A percentile compares a stretch with the other conserved stretches of the same genome.
Evolutionary conservation across 495 filamentous ascomycete species (phyloP).

Genomic region (Penicillium fimorum): DNA sequence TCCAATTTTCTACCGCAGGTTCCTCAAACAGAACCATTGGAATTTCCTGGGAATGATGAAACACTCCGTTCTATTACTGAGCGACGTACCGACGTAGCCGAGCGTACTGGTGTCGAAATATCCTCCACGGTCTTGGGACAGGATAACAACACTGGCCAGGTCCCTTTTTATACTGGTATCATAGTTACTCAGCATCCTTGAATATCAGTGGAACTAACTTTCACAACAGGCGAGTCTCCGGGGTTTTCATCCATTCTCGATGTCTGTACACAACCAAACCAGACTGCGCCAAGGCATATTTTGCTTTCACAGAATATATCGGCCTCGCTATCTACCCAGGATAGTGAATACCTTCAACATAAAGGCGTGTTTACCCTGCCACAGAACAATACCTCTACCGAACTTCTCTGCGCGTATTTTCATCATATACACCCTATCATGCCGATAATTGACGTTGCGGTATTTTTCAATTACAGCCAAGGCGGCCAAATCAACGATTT

Average conservation of each 20-base stretch:
- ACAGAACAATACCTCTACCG: slow-evolving; percentile 18
- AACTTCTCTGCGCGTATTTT: slow-evolving; percentile 34
- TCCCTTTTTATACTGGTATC: slow-evolving; percentile 34
- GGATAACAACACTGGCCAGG: slow-evolving; percentile 19
- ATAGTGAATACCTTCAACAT: slow-evolving; percentile 24
- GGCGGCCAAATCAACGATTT: slow-evolving; percentile 17
- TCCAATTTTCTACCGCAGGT: too few species aligned
- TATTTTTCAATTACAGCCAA: slow-evolving; percentile 25
- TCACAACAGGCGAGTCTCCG: slow-evolving; percentile 7
- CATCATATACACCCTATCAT: slow-evolving; percentile 40
- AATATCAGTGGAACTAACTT: too few species aligned
- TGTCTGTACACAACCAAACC: slow-evolving; percentile 17
- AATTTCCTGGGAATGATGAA: too few species aligned
- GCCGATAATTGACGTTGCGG: slow-evolving; percentile 36
- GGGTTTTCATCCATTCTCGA: slow-evolving; percentile 25
- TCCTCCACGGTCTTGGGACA: slow-evolving; percentile 27
- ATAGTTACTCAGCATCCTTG: too few species aligned
- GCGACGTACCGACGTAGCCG: slow-evolving; percentile 13
- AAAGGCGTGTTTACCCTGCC: slow-evolving; percentile 35
- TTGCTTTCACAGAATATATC: slow-evolving; percentile 22
- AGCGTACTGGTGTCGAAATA: slow-evolving; percentile 32
- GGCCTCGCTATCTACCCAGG: slow-evolving; percentile 21
- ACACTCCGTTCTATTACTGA: neutral
- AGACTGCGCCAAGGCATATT: slow-evolving; percentile 28
- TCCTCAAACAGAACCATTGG: too few species aligned